These are phyloP conservation scores for Ophiostoma pallidulum DNA, from an alignment of 2,329 filamentous ascomycete species.

Conservation along the genomic window DNA sequence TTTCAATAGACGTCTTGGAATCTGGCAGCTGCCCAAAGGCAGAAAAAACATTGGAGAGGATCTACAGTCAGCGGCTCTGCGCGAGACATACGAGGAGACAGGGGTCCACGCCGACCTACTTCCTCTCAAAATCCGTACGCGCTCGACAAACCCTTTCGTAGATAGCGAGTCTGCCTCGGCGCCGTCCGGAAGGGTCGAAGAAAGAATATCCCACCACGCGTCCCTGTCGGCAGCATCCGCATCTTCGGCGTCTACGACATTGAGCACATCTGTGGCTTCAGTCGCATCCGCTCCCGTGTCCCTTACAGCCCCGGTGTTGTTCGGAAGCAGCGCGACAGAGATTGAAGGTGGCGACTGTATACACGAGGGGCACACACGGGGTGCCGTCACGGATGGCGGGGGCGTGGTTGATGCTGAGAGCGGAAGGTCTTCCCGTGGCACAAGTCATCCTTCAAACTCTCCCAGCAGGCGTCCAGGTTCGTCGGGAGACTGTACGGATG, in stretches of 20 bases:
- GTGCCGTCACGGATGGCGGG: neutral
- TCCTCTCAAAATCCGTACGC: constrained; percentile 32
- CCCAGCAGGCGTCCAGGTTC: no score
- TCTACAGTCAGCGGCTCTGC: constrained; percentile 32
- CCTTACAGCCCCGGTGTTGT: neutral
- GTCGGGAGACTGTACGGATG: neutral
- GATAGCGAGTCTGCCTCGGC: constrained; percentile 2
- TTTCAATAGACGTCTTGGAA: constrained; percentile 32
- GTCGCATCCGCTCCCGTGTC: neutral
- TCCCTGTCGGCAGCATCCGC: constrained; percentile 80
- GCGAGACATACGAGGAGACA: constrained; percentile 40
- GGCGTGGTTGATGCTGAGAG: neutral
- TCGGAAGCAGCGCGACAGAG: neutral
- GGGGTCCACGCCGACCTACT: constrained; percentile 32
- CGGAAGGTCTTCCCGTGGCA: neutral
- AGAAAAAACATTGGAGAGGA: constrained; percentile 38
- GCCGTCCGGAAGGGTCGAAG: constrained; percentile 3
- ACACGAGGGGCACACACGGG: no score
- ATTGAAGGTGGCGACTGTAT: neutral
- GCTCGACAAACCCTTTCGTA: constrained; percentile 28
- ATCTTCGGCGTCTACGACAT: constrained; percentile 49
- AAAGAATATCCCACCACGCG: constrained; percentile 39
- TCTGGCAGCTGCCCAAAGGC: constrained; percentile 40
- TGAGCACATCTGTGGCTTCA: constrained; percentile 1
- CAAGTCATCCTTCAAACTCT: no score